Evolutionary conservation across 441 rosid genomes (phyloP).

Genomic region (Omphalea diandra): DNA sequence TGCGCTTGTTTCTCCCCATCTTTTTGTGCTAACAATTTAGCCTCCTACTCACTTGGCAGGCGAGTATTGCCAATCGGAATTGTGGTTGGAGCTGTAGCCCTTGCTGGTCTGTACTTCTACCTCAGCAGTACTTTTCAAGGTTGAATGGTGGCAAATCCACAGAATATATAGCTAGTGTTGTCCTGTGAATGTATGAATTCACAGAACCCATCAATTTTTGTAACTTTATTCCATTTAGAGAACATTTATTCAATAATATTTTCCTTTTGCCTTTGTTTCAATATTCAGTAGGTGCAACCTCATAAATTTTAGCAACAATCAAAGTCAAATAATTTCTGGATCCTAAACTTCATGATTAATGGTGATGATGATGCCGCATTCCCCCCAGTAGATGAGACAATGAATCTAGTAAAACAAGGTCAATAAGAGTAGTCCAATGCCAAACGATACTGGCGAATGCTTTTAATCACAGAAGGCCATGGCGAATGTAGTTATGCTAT

Average conservation of each 20-base stretch:
- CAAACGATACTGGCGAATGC: too few relatives aligned
- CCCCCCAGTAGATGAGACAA: too few relatives aligned
- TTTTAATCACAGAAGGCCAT: neutral
- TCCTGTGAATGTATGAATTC: constrained; percentile 2
- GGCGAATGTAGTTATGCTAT: neutral
- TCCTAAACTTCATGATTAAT: neutral
- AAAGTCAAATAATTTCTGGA: neutral
- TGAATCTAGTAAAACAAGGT: too few relatives aligned
- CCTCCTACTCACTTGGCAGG: constrained; percentile 39
- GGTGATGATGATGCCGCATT: too few relatives aligned
- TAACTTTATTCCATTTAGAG: constrained; percentile 13
- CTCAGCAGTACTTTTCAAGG: constrained; percentile 50
- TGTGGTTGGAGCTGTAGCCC: constrained; percentile 59
- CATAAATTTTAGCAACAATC: neutral
- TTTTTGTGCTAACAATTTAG: neutral
- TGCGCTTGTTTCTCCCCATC: neutral
- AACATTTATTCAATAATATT: constrained; percentile 13
- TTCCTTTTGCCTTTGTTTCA: neutral
- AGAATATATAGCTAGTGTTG: neutral
- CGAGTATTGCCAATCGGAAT: constrained; percentile 68
- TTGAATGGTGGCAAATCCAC: neutral
- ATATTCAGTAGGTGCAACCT: neutral
- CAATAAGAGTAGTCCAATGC: too few relatives aligned
- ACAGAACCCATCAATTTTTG: constrained; percentile 2
- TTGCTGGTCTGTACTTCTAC: constrained; percentile 77